A percentile compares a stretch with the other conserved stretches of the same genome.
Conservation (phyloP, 768 basidiomycete species). For the Clathrus columnatus region DNA sequence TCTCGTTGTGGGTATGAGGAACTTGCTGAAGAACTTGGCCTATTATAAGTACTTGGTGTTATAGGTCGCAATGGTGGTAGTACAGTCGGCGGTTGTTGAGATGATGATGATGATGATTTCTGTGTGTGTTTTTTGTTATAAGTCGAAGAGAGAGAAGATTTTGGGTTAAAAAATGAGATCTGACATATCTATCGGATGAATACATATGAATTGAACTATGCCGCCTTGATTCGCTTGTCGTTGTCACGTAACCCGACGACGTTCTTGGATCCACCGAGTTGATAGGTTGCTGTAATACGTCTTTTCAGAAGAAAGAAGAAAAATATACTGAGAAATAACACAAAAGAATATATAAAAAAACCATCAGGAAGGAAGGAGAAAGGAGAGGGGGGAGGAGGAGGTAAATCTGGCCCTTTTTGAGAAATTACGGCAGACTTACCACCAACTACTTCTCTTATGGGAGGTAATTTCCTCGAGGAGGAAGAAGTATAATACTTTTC, state of each 20-base stretch:
- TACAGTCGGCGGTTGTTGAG: not conserved
- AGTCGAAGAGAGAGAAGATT: not conserved
- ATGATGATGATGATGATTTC: not conserved
- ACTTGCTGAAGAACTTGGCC: not conserved
- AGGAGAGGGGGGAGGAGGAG: too few relatives aligned
- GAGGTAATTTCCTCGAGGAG: conserved; percentile 2
- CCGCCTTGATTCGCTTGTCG: not conserved
- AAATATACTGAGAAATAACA: too few relatives aligned
- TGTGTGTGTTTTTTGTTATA: not conserved
- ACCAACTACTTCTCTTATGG: conserved; percentile 9
- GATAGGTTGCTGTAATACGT: not conserved
- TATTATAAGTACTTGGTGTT: not conserved
- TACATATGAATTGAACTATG: not conserved
- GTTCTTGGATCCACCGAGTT: not conserved
- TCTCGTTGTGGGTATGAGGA: not conserved
- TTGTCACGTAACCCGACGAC: not conserved
- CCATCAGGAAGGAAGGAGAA: too few relatives aligned
- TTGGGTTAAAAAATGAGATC: not conserved
- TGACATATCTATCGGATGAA: not conserved
- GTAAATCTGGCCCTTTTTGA: too few relatives aligned
- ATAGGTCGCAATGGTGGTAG: not conserved
- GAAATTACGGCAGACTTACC: conserved; percentile 1
- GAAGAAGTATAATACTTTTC: not conserved
- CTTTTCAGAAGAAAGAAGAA: not conserved
- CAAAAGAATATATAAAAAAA: too few relatives aligned